Evolutionary conservation across 306 rosid species (phyloP).

Genomic region (Cicer bijugum): DNA sequence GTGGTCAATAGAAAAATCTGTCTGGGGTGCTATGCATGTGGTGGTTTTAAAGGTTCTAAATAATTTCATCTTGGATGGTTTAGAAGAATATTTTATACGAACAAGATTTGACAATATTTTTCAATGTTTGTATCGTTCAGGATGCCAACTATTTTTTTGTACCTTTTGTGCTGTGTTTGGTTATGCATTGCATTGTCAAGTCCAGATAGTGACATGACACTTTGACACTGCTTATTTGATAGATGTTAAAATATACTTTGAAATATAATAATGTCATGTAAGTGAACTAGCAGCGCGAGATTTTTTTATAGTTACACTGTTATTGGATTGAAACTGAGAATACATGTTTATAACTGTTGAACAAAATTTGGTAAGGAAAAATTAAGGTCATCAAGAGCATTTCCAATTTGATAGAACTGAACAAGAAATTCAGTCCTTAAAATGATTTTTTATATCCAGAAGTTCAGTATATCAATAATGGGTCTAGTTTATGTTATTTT

Average conservation of each 20-base stretch:
- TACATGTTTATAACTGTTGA: background rate
- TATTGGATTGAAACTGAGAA: conserved; percentile 11
- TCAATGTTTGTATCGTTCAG: conserved; percentile 3
- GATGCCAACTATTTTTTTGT: background rate
- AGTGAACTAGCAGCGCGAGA: background rate
- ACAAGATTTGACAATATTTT: conserved; percentile 2
- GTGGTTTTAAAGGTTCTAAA: conserved; percentile 13
- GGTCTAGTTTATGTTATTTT: background rate
- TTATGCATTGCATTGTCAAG: background rate
- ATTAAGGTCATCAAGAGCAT: background rate
- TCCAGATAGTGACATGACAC: background rate
- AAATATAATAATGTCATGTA: conserved; percentile 1
- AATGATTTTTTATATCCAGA: background rate
- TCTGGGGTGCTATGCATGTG: background rate
- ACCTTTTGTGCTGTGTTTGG: background rate
- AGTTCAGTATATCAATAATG: background rate
- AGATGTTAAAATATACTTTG: background rate
- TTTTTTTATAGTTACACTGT: background rate
- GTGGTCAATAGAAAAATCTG: conserved; percentile 6
- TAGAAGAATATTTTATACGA: background rate
- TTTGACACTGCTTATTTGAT: conserved; percentile 19
- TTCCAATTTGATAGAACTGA: conserved; percentile 2
- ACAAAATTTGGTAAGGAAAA: background rate
- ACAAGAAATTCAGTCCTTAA: conserved; percentile 1
- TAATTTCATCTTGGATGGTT: conserved; percentile 6